Conservation (phyloP, 2,329 filamentous ascomycete species). For the Ophiostoma pallidulum region DNA sequence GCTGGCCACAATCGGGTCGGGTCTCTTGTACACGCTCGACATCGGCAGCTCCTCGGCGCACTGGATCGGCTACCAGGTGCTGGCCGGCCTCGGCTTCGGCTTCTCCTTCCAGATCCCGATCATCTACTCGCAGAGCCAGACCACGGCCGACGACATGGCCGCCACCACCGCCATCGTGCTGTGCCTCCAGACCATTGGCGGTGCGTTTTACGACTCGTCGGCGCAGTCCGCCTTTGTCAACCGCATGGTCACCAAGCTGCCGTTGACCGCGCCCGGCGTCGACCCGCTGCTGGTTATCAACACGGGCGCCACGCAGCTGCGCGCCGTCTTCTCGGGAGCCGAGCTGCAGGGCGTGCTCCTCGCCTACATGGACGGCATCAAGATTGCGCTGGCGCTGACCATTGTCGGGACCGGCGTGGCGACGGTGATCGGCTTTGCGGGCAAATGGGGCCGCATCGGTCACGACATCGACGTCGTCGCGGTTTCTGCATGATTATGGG, state of each 20-base stretch:
- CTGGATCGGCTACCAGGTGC: conserved; percentile 40
- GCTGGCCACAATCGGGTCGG: conserved; percentile 27
- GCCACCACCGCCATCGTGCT: conserved; percentile 31
- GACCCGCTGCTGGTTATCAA: conserved; percentile 19
- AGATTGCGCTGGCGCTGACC: conserved; percentile 20
- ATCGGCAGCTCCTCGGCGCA: conserved; percentile 21
- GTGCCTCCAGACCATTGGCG: conserved; percentile 33
- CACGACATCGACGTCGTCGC: too few species aligned
- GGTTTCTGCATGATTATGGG: too few species aligned
- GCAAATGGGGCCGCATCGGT: conserved; percentile 2
- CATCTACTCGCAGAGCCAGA: conserved; percentile 26
- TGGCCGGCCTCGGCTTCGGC: conserved; percentile 38
- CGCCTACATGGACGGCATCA: conserved; percentile 42
- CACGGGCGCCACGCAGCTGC: conserved; percentile 40
- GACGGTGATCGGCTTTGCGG: conserved; percentile 22
- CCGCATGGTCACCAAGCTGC: conserved; percentile 22
- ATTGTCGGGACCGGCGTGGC: conserved; percentile 13
- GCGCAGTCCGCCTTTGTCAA: conserved; percentile 32
- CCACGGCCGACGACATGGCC: conserved; percentile 26
- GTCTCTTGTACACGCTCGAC: conserved; percentile 30
- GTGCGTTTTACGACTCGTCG: conserved; percentile 36
- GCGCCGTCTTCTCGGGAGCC: conserved; percentile 33
- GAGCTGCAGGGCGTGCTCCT: conserved; percentile 39
- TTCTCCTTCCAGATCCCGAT: conserved; percentile 35
- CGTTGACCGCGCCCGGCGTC: conserved; percentile 9